These are phyloP conservation scores for Symbiodinium natans DNA, from an alignment of 73 alveolate genomes.

Conservation along the genomic window DNA sequence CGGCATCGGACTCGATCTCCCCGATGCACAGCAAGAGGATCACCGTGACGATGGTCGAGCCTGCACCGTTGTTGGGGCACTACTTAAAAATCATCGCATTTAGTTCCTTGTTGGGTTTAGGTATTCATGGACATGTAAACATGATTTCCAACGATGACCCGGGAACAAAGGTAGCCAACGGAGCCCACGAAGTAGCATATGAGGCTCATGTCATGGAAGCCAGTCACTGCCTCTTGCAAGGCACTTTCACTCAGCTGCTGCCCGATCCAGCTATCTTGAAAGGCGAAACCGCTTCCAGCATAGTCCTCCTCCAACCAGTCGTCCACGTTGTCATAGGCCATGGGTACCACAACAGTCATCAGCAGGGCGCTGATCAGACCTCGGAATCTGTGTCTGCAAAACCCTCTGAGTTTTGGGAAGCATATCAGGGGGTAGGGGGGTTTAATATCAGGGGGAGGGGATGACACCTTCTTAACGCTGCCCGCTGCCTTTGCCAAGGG, in stretches of 20 bases:
- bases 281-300: slow-evolving; percentile 28
- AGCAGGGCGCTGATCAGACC: slow-evolving; percentile 10
- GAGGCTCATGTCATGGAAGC: not conserved
- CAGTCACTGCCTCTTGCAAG: not conserved
- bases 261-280: slow-evolving; percentile 18
- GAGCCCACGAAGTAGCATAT: not conserved
- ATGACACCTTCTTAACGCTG: not conserved
- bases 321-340: not conserved
- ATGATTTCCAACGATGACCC: too few species aligned
- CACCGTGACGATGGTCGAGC: not conserved
- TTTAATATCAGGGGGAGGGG: too few species aligned
- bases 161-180: not conserved
- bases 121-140: too few species aligned
- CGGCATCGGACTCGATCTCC: slow-evolving; percentile 26
- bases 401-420: not conserved
- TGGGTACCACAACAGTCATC: slow-evolving; percentile 19
- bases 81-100: too few species aligned
- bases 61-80: too few species aligned
- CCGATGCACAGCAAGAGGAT: not conserved
- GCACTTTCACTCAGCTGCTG: not conserved
- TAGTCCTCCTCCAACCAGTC: slow-evolving; percentile 31
- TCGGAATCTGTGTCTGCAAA: not conserved
- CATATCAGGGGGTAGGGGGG: too few species aligned
- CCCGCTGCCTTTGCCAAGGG: not conserved
- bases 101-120: too few species aligned